phyloP scores from a whole-genome alignment of 345 rosid genomes.

The Populus pruinosa region DNA sequence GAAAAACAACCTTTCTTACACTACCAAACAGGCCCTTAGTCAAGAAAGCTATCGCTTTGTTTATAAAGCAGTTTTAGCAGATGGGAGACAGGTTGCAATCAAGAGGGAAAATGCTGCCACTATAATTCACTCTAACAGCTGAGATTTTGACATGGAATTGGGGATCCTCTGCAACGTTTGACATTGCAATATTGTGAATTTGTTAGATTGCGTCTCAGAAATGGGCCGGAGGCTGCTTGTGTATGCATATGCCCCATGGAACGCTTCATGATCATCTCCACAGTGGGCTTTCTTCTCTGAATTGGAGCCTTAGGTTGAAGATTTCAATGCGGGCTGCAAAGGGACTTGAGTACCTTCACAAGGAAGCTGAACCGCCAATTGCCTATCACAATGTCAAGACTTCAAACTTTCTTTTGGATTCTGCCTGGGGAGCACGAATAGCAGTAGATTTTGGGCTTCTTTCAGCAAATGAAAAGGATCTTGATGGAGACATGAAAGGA shows the following conservation, averaged over 20 bases:
- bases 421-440: slow-evolving; percentile 82
- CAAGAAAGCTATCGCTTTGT: slow-evolving; percentile 91
- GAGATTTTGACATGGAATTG: slow-evolving; percentile 77
- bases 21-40: slow-evolving; percentile 30
- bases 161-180: slow-evolving; percentile 71
- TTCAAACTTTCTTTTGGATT: slow-evolving; percentile 76
- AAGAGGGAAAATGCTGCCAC: slow-evolving; percentile 95
- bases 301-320: slow-evolving; percentile 64
- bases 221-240: slow-evolving; percentile 91
- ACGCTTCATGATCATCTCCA: slow-evolving; percentile 84
- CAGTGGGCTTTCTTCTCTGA: slow-evolving; percentile 67
- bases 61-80: slow-evolving; percentile 70
- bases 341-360: slow-evolving; percentile 85
- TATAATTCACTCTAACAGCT: slow-evolving; percentile 70
- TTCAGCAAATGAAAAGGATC: slow-evolving; percentile 52
- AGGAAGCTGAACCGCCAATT: slow-evolving; percentile 57
- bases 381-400: slow-evolving; percentile 67
- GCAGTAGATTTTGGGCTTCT: slow-evolving; percentile 71
- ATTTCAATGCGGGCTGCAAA: slow-evolving; percentile 72
- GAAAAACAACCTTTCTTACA: too few species aligned
- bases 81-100: slow-evolving; percentile 84
- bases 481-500: slow-evolving; percentile 51
- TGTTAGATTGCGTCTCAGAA: slow-evolving; percentile 75
- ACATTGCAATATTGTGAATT: slow-evolving; percentile 78
- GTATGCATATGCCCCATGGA: slow-evolving; percentile 80